phyloP scores from a whole-genome alignment of 176 grass and related monocot genomes.

The Avena sativa region DNA sequence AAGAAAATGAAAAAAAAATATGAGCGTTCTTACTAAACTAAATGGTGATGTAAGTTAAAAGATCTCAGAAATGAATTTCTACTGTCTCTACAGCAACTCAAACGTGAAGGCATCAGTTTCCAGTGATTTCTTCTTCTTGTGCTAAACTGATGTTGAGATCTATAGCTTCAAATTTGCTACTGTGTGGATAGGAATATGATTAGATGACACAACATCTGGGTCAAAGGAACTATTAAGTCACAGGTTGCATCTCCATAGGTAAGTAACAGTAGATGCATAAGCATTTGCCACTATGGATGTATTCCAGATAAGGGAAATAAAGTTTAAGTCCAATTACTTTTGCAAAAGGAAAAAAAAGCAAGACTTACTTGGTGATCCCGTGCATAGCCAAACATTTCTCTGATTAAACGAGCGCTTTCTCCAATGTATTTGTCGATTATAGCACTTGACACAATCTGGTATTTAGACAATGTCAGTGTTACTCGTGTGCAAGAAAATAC shows the following conservation, averaged over 20 bases:
- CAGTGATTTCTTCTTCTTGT: constrained; percentile 2
- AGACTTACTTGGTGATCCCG: constrained; percentile 92
- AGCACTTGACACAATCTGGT: constrained; percentile 97
- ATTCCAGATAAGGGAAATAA: background rate
- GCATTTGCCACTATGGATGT: background rate
- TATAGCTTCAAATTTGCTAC: background rate
- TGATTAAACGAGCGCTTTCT: constrained; percentile 98
- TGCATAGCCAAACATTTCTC: constrained; percentile 98
- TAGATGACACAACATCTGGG: background rate
- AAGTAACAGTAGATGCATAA: constrained; percentile 18
- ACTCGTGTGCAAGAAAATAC: constrained; percentile 19
- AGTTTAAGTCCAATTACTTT: constrained; percentile 29
- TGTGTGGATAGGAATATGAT: background rate
- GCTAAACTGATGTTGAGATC: constrained; percentile 22
- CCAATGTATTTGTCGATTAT: constrained; percentile 99
- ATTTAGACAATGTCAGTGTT: constrained; percentile 26
- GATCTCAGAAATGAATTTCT: background rate
- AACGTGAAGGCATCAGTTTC: constrained; percentile 12
- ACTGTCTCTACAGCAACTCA: background rate
- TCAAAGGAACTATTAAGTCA: background rate
- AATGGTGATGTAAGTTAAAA: background rate
- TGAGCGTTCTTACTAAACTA: constrained; percentile 1
- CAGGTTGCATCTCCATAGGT: background rate
- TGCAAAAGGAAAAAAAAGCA: background rate
- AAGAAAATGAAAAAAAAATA: constrained; percentile 10